These are phyloP conservation scores for Pezicula neosporulosa DNA, from an alignment of 2,329 filamentous ascomycete genomes.

Conservation along the genomic window DNA sequence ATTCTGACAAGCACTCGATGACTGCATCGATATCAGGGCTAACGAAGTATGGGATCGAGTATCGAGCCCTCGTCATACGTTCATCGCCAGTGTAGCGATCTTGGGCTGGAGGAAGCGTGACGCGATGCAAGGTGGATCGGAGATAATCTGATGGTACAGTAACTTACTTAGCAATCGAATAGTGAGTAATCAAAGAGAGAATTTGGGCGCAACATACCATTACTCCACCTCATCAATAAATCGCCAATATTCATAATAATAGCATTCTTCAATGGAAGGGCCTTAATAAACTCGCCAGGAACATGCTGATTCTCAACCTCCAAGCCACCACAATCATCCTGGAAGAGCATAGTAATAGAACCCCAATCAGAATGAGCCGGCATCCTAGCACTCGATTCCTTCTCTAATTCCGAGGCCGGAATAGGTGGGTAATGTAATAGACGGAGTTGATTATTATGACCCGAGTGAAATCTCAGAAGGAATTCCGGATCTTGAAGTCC, in stretches of 20 bases:
- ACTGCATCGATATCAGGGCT: conserved; percentile 43
- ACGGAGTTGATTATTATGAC: conserved; percentile 55
- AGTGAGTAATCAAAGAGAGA: not conserved
- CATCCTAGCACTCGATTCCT: conserved; percentile 39
- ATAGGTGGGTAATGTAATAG: conserved; percentile 56
- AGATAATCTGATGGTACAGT: conserved; percentile 41
- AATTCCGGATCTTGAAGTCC: conserved; percentile 41
- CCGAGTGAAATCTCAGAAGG: conserved; percentile 46
- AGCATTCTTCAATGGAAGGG: conserved; percentile 34
- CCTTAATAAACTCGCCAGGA: conserved; percentile 37
- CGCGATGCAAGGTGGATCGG: conserved; percentile 50
- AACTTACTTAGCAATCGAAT: not conserved
- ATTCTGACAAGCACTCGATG: conserved; percentile 49
- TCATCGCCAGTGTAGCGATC: conserved; percentile 34
- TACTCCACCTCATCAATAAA: conserved; percentile 46
- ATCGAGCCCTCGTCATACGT: conserved; percentile 45
- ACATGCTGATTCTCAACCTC: conserved; percentile 41
- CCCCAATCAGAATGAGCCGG: conserved; percentile 50
- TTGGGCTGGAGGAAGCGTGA: conserved; percentile 39
- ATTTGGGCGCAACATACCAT: conserved; percentile 30
- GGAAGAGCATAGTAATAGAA: conserved; percentile 47
- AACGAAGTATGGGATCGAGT: conserved; percentile 60
- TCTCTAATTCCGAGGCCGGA: conserved; percentile 38
- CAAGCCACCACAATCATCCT: conserved; percentile 47
- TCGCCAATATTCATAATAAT: conserved; percentile 48